Evolutionary conservation across 176 grass and related monocot species (phyloP).

Genomic region (Coix lacrymajobi): DNA sequence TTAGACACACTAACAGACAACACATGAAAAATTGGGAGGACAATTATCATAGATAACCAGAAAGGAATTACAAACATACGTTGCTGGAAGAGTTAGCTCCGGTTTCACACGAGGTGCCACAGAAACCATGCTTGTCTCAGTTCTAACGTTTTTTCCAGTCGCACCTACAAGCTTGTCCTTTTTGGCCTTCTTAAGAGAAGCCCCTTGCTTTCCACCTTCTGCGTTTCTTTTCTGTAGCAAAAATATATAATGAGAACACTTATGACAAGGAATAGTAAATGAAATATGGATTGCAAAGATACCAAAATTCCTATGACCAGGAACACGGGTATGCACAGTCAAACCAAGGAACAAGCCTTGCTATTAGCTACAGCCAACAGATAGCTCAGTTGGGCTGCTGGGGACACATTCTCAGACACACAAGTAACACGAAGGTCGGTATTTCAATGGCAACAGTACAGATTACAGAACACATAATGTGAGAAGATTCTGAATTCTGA

Average conservation of each 20-base stretch:
- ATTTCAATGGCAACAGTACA: neutral
- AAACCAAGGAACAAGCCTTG: constrained; percentile 7
- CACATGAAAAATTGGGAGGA: neutral
- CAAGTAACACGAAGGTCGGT: neutral
- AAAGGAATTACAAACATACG: constrained; percentile 44
- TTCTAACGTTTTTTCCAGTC: constrained; percentile 65
- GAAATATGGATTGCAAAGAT: neutral
- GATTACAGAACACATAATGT: neutral
- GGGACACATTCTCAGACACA: neutral
- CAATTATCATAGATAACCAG: neutral
- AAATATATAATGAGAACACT: constrained; percentile 25
- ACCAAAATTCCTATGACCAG: neutral
- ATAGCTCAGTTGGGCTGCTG: neutral
- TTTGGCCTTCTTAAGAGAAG: constrained; percentile 77
- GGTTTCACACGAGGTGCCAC: constrained; percentile 76
- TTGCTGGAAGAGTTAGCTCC: constrained; percentile 74
- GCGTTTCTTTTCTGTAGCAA: constrained; percentile 65
- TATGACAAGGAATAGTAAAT: constrained; percentile 2
- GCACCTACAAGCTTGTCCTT: constrained; percentile 79
- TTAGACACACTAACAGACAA: neutral
- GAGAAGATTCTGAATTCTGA: neutral
- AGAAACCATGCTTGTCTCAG: constrained; percentile 68
- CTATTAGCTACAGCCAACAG: neutral
- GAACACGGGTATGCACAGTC: constrained; percentile 4
- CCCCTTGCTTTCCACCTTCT: constrained; percentile 77